phyloP scores from a whole-genome alignment of 83 land plant genomes.

The Isoetes engelmannii region DNA sequence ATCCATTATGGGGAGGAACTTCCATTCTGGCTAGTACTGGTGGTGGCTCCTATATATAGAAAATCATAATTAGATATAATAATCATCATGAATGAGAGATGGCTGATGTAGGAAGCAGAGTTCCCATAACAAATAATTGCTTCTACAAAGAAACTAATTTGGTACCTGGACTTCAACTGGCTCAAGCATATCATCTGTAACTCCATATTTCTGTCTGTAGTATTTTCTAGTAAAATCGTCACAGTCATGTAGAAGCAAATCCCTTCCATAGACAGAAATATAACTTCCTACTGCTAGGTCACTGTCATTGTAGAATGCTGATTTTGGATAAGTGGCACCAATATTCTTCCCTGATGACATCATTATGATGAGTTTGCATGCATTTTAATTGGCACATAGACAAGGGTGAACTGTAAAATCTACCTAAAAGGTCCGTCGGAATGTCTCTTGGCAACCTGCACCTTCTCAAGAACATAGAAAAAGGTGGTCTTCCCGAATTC shows the following conservation, averaged over 20 bases:
- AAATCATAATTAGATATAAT: not conserved
- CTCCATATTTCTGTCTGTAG: slow-evolving; percentile 27
- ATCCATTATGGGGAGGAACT: slow-evolving; percentile 37
- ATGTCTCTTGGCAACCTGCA: slow-evolving; percentile 21
- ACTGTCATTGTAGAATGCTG: slow-evolving; percentile 28
- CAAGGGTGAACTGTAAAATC: not conserved
- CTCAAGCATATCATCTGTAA: slow-evolving; percentile 35
- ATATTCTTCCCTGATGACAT: slow-evolving; percentile 4
- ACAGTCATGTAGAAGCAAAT: slow-evolving; percentile 34
- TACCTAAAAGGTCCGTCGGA: slow-evolving; percentile 34
- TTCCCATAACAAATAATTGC: not conserved
- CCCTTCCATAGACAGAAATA: slow-evolving; percentile 28
- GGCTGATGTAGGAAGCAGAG: not conserved
- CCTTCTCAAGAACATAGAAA: slow-evolving; percentile 31
- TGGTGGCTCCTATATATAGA: slow-evolving; percentile 22
- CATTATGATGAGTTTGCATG: not conserved
- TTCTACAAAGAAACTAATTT: slow-evolving; percentile 3
- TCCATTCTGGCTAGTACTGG: slow-evolving; percentile 36
- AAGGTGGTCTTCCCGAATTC: slow-evolving; percentile 28
- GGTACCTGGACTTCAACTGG: slow-evolving; percentile 31
- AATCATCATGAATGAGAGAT: not conserved
- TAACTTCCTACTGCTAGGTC: slow-evolving; percentile 36
- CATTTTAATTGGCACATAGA: not conserved
- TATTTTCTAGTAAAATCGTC: slow-evolving; percentile 38
- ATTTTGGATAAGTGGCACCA: slow-evolving; percentile 8